These are phyloP conservation scores for Luzula sylvatica DNA, from an alignment of 176 grass and related monocot genomes.

Conservation along the genomic window DNA sequence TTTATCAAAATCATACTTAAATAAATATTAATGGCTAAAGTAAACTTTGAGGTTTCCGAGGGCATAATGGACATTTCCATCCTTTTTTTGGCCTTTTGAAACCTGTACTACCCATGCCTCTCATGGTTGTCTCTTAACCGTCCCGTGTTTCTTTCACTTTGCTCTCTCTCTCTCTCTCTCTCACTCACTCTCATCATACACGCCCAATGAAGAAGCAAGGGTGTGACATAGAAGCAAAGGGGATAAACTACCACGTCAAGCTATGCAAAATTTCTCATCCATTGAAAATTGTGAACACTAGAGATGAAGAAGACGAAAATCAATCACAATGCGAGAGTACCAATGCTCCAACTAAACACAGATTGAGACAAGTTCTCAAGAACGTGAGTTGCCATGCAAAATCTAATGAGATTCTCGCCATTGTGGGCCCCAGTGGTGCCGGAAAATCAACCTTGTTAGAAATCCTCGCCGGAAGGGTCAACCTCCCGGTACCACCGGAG, in stretches of 20 bases:
- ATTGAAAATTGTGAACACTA: slow-evolving; percentile 53
- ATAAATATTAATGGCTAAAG: too few relatives aligned
- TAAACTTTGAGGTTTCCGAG: not conserved
- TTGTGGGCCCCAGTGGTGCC: slow-evolving; percentile 59
- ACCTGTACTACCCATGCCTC: slow-evolving; percentile 9
- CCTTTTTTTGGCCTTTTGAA: slow-evolving; percentile 14
- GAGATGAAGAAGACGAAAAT: slow-evolving; percentile 27
- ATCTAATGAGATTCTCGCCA: slow-evolving; percentile 50
- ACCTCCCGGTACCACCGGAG: not conserved
- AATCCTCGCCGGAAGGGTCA: slow-evolving; percentile 45
- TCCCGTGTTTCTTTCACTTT: slow-evolving; percentile 12
- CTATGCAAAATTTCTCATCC: slow-evolving; percentile 22
- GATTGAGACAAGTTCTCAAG: slow-evolving; percentile 34
- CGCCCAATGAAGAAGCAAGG: slow-evolving; percentile 35
- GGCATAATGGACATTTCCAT: slow-evolving; percentile 12
- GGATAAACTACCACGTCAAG: slow-evolving; percentile 51
- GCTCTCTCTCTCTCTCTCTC: slow-evolving; percentile 5
- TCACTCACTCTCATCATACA: not conserved
- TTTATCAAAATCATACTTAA: too few relatives aligned
- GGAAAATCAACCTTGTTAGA: slow-evolving; percentile 67
- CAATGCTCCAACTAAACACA: not conserved
- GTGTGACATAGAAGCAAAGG: slow-evolving; percentile 51
- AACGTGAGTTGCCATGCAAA: slow-evolving; percentile 44
- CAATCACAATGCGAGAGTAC: not conserved
- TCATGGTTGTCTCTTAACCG: slow-evolving; percentile 6